Evolutionary conservation across 2,329 filamentous ascomycete species (phyloP), one percentile per base, ranked within the genome.

Genomic region (Diaporthe vexans): DNA sequence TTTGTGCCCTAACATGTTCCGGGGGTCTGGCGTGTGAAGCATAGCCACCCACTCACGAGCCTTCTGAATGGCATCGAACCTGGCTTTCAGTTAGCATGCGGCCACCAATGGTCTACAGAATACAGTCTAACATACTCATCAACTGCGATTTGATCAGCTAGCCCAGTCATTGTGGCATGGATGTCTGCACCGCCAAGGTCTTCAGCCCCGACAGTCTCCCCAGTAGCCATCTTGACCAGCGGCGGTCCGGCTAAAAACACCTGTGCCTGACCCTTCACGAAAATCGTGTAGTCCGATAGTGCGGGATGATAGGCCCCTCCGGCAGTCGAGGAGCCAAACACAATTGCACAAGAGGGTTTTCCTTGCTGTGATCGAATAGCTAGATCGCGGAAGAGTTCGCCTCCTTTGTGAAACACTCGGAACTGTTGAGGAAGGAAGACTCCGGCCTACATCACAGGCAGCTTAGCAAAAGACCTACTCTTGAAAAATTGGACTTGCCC

Each of bases 321-420:
- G 21, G 56, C 56, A 58, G 56, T 58, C 56, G 56, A 58, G 1
- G 56, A 58, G 8, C 56, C 56, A 37, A 58, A 58, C 8, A 58
- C 56, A 13, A 58, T 58, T 3, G 56, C 56, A 37, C 56, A 58
- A 3, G 56, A 58, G 2, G 56, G 56, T n/a, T 58, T 35, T n/a
- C 56, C 56, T 58, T 58, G 56, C 56, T 58, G 56, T 58, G 56
- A n/a, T 58, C 56, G 35, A 11, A 58, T 10, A 21, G 33, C 56
- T 15, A 58, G 56, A 29, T 58, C 56, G 33, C 56, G 56, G 56
- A 58, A 58, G 13, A 58, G 56, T 19, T 58, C 29, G 10, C 56
- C 56, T 37, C 56, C 56, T 37, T 58, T 58, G 19, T 58, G 56
- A 24, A 58, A 58, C 10, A 58, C 56, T 13, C 56, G 29, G 10